Conservation (phyloP, 2,329 filamentous ascomycete species). For the Trichoderma oligosporum region DNA sequence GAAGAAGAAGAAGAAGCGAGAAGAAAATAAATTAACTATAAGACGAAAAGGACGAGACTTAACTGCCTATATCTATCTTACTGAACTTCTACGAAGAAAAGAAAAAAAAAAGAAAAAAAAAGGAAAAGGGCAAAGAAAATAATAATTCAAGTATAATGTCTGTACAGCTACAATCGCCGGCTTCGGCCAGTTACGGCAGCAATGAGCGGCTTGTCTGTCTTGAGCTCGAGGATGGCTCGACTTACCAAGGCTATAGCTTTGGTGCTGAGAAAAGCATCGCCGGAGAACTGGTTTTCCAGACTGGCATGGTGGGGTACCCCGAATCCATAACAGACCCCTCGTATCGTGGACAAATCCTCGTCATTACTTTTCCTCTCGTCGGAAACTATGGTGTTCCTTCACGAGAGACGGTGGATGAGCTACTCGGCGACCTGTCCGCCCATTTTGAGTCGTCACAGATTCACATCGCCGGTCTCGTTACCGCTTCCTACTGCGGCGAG, state of each 20-base stretch:
- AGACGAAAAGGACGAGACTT: not conserved
- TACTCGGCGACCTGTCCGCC: conserved; percentile 80
- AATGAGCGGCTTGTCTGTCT: conserved; percentile 69
- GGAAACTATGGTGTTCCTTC: conserved; percentile 98
- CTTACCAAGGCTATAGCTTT: conserved; percentile 94
- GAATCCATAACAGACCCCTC: conserved; percentile 88
- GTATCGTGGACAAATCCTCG: conserved; percentile 88
- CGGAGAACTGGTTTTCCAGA: conserved; percentile 98
- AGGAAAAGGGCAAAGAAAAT: not conserved
- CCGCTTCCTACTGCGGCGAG: conserved; percentile 88
- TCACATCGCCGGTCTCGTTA: conserved; percentile 87
- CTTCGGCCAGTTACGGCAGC: conserved; percentile 52
- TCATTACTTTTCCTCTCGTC: conserved; percentile 91
- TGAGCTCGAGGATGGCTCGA: conserved; percentile 86
- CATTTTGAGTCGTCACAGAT: conserved; percentile 92
- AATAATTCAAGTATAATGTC: conserved; percentile 32
- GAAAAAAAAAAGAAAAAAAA: not conserved
- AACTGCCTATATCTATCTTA: not conserved
- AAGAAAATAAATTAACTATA: no score
- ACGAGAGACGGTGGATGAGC: conserved; percentile 75
- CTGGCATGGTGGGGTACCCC: conserved; percentile 97
- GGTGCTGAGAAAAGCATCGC: conserved; percentile 91
- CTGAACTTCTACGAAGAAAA: conserved; percentile 17
- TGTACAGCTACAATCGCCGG: conserved; percentile 46
- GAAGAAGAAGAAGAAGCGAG: not conserved